Evolutionary conservation across 176 grass and related monocot species (phyloP).

Genomic region (Oryza punctata): DNA sequence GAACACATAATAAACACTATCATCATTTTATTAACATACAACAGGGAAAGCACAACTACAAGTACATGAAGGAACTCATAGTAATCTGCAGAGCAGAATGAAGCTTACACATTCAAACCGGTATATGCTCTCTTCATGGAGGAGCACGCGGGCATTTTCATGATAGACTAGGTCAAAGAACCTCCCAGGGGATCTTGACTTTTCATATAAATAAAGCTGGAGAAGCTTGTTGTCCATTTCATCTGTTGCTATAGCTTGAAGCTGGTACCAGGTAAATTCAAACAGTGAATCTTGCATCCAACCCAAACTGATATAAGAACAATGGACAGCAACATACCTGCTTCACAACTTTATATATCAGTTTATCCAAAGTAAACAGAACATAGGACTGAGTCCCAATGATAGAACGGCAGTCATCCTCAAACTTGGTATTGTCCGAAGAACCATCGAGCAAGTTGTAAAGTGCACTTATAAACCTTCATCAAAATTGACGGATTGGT

Average conservation of each 20-base stretch:
- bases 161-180: constrained; percentile 95
- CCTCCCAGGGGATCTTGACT: constrained; percentile 76
- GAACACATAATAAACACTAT: background rate
- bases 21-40: background rate
- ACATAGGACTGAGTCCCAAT: constrained; percentile 99
- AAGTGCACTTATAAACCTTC: constrained; percentile 83
- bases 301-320: background rate
- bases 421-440: constrained; percentile 97
- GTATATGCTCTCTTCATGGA: constrained; percentile 96
- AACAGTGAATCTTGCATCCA: constrained; percentile 31
- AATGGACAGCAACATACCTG: constrained; percentile 56
- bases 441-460: constrained; percentile 96
- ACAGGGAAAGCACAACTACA: background rate
- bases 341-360: constrained; percentile 98
- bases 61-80: background rate
- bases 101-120: constrained; percentile 90
- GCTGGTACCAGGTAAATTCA: constrained; percentile 55
- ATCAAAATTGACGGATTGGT: constrained; percentile 21
- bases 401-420: constrained; percentile 94
- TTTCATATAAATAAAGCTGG: constrained; percentile 94
- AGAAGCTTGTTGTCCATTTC: constrained; percentile 99
- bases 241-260: constrained; percentile 96
- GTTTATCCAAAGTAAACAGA: constrained; percentile 95
- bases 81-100: background rate
- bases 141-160: constrained; percentile 90